Percentiles rank a stretch among this genome's conserved stretches.
Conservation (phyloP, 2,329 filamentous ascomycete species). For the Cytospora mali region DNA sequence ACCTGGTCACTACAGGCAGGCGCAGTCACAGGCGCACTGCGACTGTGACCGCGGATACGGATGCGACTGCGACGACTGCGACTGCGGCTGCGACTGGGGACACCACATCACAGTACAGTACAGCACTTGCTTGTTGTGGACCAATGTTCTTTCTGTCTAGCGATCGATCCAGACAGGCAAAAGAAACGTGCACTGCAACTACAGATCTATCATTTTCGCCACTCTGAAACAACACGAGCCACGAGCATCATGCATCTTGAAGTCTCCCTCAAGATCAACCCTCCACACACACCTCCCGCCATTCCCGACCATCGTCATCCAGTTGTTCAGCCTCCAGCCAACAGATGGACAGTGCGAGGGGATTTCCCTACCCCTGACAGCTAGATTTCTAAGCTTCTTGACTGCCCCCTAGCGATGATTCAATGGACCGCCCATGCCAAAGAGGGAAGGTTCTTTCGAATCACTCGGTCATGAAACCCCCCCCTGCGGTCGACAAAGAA, state of each 20-base stretch:
- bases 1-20: not conserved
- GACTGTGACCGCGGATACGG: too few species aligned
- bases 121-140: too few species aligned
- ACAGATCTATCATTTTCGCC: constrained; percentile 1
- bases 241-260: not conserved
- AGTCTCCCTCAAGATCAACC: not conserved
- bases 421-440: not conserved
- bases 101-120: not conserved
- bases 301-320: not conserved
- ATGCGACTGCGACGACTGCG: too few species aligned
- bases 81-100: too few species aligned
- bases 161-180: not conserved
- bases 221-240: not conserved
- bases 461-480: too few species aligned
- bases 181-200: constrained; percentile 9
- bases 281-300: not conserved
- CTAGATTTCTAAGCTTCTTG: not conserved
- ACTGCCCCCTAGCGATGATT: not conserved
- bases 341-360: not conserved
- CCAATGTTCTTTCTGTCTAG: too few species aligned
- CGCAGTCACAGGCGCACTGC: too few species aligned
- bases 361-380: not conserved
- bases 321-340: not conserved
- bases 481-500: not conserved
- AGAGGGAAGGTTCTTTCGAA: not conserved